These are phyloP conservation scores for Zarea fungicola DNA, from an alignment of 2,329 filamentous ascomycete genomes.

Conservation along the genomic window DNA sequence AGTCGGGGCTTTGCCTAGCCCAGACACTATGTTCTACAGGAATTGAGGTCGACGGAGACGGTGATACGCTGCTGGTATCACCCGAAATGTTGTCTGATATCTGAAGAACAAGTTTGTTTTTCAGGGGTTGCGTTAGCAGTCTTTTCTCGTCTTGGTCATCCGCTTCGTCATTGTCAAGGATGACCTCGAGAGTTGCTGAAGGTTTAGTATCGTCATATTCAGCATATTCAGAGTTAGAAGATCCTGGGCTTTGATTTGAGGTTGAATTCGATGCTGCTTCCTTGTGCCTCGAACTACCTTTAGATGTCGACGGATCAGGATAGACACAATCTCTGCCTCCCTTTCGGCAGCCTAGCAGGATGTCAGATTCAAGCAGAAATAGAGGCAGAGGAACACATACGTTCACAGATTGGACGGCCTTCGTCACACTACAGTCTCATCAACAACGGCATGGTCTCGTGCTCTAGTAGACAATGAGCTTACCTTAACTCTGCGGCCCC, in stretches of 20 bases:
- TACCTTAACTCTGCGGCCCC: slow-evolving; percentile 80
- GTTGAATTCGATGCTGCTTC: slow-evolving; percentile 33
- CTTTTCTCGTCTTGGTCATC: slow-evolving; percentile 24
- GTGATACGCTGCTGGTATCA: slow-evolving; percentile 48
- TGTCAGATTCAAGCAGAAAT: slow-evolving; percentile 21
- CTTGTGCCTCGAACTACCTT: slow-evolving; percentile 30
- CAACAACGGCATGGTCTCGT: slow-evolving; percentile 10
- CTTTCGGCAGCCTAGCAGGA: slow-evolving; percentile 71
- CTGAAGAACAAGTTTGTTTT: slow-evolving; percentile 36
- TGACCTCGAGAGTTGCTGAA: slow-evolving; percentile 43
- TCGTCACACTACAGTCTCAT: slow-evolving; percentile 73
- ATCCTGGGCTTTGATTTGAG: slow-evolving; percentile 42
- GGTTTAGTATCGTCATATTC: slow-evolving; percentile 29
- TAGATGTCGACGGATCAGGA: slow-evolving; percentile 59
- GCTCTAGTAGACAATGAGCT: slow-evolving; percentile 8
- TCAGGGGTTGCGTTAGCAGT: slow-evolving; percentile 18
- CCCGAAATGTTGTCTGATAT: slow-evolving; percentile 50
- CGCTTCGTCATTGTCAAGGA: slow-evolving; percentile 50
- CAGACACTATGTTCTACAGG: background rate
- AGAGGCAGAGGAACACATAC: slow-evolving; percentile 36
- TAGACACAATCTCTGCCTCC: slow-evolving; percentile 88
- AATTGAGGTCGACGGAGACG: slow-evolving; percentile 42
- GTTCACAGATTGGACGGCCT: slow-evolving; percentile 76
- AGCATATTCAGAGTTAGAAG: slow-evolving; percentile 44
- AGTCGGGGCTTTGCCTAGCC: slow-evolving; percentile 20